These are phyloP conservation scores for Aspergillus wentii DNA, from an alignment of 495 filamentous ascomycete genomes.

Conservation along the genomic window DNA sequence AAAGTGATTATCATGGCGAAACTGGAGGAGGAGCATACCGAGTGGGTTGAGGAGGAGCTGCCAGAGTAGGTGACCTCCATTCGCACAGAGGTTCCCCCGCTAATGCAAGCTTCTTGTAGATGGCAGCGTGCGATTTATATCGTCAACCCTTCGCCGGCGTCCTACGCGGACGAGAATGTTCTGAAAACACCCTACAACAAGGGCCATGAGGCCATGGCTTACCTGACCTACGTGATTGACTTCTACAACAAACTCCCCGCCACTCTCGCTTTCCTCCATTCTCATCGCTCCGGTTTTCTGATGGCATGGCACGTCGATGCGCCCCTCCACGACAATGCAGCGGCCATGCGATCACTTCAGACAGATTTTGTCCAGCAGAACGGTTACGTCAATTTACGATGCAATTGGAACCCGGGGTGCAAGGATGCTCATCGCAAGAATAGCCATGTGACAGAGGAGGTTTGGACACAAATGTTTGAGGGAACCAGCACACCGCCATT, in stretches of 20 bases:
- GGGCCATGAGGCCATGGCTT: slow-evolving; percentile 72
- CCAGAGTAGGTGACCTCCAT: slow-evolving; percentile 32
- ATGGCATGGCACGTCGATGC: slow-evolving; percentile 63
- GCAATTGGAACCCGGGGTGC: slow-evolving; percentile 62
- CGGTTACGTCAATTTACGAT: slow-evolving; percentile 64
- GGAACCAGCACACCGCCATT: slow-evolving; percentile 47
- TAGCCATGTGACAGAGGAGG: slow-evolving; percentile 51
- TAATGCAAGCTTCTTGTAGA: slow-evolving; percentile 16
- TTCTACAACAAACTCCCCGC: slow-evolving; percentile 65
- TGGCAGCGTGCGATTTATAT: slow-evolving; percentile 60
- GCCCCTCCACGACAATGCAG: slow-evolving; percentile 46
- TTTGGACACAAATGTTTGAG: slow-evolving; percentile 52
- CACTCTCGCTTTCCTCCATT: slow-evolving; percentile 63
- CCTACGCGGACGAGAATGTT: slow-evolving; percentile 33
- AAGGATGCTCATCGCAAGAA: slow-evolving; percentile 44
- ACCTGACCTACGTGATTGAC: slow-evolving; percentile 69
- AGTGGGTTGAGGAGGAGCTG: slow-evolving; percentile 56
- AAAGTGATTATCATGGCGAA: slow-evolving; percentile 57
- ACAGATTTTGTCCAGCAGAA: slow-evolving; percentile 47
- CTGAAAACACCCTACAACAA: slow-evolving; percentile 53
- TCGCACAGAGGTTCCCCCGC: slow-evolving; percentile 1
- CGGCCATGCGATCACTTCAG: slow-evolving; percentile 47
- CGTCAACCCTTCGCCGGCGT: slow-evolving; percentile 53
- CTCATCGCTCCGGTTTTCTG: slow-evolving; percentile 46
- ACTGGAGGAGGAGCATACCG: slow-evolving; percentile 49